These are phyloP conservation scores for Ceratocystis variospora DNA, from an alignment of 2,329 filamentous ascomycete genomes.

Conservation along the genomic window DNA sequence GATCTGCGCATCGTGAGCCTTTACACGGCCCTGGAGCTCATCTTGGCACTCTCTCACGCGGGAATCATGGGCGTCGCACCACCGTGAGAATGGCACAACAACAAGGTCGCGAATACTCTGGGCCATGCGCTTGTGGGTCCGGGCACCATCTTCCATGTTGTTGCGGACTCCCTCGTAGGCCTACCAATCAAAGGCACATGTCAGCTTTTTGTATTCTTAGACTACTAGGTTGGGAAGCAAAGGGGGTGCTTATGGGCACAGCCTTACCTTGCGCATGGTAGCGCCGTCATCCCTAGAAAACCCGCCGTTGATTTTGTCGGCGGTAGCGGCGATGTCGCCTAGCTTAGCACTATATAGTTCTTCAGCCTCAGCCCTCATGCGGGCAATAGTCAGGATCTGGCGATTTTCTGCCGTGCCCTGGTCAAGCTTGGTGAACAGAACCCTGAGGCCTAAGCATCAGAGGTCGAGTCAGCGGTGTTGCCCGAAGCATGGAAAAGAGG, in stretches of 20 bases:
- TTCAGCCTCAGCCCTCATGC: constrained; percentile 90
- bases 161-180: constrained; percentile 85
- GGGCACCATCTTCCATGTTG: constrained; percentile 83
- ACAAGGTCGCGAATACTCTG: constrained; percentile 94
- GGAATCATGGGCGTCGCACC: constrained; percentile 88
- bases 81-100: constrained; percentile 82
- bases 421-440: constrained; percentile 91
- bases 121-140: constrained; percentile 88
- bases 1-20: constrained; percentile 81
- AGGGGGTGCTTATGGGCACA: not conserved
- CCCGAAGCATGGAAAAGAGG: not conserved
- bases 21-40: constrained; percentile 79
- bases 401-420: constrained; percentile 92
- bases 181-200: constrained; percentile 31
- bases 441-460: constrained; percentile 54
- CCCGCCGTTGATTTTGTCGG: constrained; percentile 69
- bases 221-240: not conserved
- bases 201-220: not conserved
- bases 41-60: constrained; percentile 91
- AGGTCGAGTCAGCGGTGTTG: not conserved
- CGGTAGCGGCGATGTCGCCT: constrained; percentile 64
- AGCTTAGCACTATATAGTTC: constrained; percentile 74
- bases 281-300: constrained; percentile 89
- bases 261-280: constrained; percentile 77
- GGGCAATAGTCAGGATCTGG: constrained; percentile 80